phyloP scores from a whole-genome alignment of 257 asterid species.

The Dorcoceras hygrometricum region DNA sequence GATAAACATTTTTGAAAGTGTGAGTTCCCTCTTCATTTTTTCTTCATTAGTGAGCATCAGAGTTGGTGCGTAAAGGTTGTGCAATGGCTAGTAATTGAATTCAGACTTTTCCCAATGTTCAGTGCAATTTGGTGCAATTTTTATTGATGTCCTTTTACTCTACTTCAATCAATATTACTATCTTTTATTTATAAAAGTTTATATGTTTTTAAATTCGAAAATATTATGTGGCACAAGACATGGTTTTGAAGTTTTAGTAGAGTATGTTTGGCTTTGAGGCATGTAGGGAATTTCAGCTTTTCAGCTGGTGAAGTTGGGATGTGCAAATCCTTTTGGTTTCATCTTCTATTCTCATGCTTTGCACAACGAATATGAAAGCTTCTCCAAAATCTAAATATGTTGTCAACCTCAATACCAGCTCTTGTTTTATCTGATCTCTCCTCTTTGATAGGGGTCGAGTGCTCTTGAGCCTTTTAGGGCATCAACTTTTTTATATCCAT shows the following conservation, averaged over 20 bases:
- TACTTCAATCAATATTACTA: not conserved
- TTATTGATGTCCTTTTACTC: not conserved
- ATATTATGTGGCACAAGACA: not conserved
- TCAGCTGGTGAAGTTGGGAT: slow-evolving; percentile 1
- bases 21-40: not conserved
- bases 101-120: not conserved
- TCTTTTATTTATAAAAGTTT: not conserved
- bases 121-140: not conserved
- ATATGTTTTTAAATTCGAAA: not conserved
- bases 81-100: not conserved
- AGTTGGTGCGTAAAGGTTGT: not conserved
- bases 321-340: not conserved
- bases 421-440: not conserved
- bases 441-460: not conserved
- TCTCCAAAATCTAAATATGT: not conserved
- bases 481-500: not conserved
- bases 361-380: not conserved
- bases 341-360: not conserved
- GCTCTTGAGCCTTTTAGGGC: slow-evolving; percentile 1
- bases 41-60: not conserved
- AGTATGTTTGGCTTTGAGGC: slow-evolving; percentile 13
- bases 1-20: slow-evolving; percentile 7
- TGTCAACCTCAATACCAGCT: not conserved
- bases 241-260: not conserved
- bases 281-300: slow-evolving; percentile 11